phyloP scores from a whole-genome alignment of 192 early-diverging fungal species.

The Chytriomyces sp. region DNA sequence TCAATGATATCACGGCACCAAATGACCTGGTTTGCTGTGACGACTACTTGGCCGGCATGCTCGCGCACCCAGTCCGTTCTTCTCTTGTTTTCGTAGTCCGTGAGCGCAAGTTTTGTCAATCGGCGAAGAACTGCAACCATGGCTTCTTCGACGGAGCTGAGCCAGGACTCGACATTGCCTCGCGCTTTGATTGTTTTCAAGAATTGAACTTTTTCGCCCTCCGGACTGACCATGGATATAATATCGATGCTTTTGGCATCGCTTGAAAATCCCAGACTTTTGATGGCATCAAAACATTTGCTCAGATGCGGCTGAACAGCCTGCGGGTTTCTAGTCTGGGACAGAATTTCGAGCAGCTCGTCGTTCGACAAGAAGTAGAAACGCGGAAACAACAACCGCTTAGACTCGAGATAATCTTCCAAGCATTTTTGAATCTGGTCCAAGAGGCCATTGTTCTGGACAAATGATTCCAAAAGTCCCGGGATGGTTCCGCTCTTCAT shows the following conservation, averaged over 20 bases:
- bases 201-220: constrained; percentile 63
- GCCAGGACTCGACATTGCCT: constrained; percentile 67
- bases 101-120: constrained; percentile 57
- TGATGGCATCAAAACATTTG: constrained; percentile 71
- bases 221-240: constrained; percentile 61
- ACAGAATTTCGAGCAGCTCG: constrained; percentile 65
- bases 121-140: constrained; percentile 59
- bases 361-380: constrained; percentile 70
- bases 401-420: constrained; percentile 66
- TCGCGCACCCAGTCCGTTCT: constrained; percentile 60
- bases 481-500: constrained; percentile 67
- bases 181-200: constrained; percentile 66
- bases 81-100: constrained; percentile 57
- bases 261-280: constrained; percentile 59
- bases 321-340: constrained; percentile 67
- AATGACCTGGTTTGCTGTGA: constrained; percentile 63
- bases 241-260: constrained; percentile 69
- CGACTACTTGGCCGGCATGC: constrained; percentile 64
- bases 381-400: constrained; percentile 63
- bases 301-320: constrained; percentile 66
- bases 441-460: constrained; percentile 62
- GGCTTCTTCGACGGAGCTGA: constrained; percentile 63
- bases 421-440: constrained; percentile 70
- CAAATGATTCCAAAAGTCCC: constrained; percentile 62
- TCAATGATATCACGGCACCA: constrained; percentile 60